Conservation (phyloP, 2,329 filamentous ascomycete species). For the Phyllachora maydis region DNA sequence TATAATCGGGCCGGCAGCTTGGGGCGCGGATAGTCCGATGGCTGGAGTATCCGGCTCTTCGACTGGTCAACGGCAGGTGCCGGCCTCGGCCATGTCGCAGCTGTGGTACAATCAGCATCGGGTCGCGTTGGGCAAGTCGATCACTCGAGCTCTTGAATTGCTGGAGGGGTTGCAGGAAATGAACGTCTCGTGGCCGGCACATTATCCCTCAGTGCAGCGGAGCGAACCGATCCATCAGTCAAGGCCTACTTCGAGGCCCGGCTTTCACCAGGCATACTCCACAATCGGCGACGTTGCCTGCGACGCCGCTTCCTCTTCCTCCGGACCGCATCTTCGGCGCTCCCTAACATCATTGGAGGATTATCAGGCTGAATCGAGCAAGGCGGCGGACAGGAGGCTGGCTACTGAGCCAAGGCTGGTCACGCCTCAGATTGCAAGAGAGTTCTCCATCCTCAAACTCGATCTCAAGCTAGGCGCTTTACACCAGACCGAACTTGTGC, state of each 20-base stretch:
- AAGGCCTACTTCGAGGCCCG: slow-evolving; percentile 34
- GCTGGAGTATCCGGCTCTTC: no score
- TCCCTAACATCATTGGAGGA: slow-evolving; percentile 53
- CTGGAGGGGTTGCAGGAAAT: slow-evolving; percentile 69
- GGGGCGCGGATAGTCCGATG: slow-evolving; percentile 12
- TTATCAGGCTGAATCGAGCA: slow-evolving; percentile 50
- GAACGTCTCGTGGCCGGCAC: slow-evolving; percentile 82
- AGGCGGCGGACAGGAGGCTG: slow-evolving; percentile 38
- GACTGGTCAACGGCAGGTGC: slow-evolving; percentile 43
- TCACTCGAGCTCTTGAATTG: slow-evolving; percentile 68
- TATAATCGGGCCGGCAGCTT: slow-evolving; percentile 14
- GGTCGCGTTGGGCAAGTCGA: slow-evolving; percentile 67
- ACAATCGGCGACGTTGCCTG: slow-evolving; percentile 26
- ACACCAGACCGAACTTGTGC: slow-evolving; percentile 76
- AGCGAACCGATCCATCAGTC: slow-evolving; percentile 20
- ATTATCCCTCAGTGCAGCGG: slow-evolving; percentile 73
- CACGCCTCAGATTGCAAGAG: slow-evolving; percentile 79
- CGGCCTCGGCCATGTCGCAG: slow-evolving; percentile 76
- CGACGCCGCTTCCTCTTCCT: slow-evolving; percentile 10
- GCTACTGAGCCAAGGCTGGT: slow-evolving; percentile 61
- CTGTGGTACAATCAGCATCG: slow-evolving; percentile 90
- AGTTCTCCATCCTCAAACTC: slow-evolving; percentile 88
- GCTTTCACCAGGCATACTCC: slow-evolving; percentile 42
- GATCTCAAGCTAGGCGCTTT: slow-evolving; percentile 78
- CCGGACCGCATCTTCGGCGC: slow-evolving; percentile 27